These are phyloP conservation scores for Epithemia pelagica DNA, from an alignment of 108 stramenopile genomes.

Conservation along the genomic window DNA sequence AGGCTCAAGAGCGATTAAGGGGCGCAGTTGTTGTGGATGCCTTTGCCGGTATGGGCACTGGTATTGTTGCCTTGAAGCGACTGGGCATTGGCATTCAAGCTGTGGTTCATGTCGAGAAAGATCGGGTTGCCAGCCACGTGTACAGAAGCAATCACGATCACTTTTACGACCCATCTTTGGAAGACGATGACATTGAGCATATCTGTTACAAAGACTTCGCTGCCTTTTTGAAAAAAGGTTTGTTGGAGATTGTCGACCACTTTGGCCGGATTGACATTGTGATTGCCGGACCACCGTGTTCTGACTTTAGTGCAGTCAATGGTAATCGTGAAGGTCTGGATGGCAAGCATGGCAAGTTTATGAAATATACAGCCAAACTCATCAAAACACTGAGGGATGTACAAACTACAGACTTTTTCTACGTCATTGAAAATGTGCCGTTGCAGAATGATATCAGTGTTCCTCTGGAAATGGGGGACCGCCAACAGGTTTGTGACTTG, in stretches of 20 bases:
- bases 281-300: conserved; percentile 35
- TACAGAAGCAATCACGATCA: conserved; percentile 33
- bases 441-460: conserved; percentile 1
- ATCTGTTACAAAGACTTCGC: conserved; percentile 14
- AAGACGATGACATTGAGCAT: conserved; percentile 22
- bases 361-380: conserved; percentile 9
- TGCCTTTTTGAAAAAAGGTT: conserved; percentile 8
- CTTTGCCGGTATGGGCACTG: conserved; percentile 32
- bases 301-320: conserved; percentile 27
- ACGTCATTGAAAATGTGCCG: conserved; percentile 29
- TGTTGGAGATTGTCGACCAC: no score
- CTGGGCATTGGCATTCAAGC: conserved; percentile 19
- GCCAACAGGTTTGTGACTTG: neutral
- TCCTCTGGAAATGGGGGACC: neutral
- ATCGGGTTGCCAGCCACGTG: conserved; percentile 38
- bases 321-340: conserved; percentile 20
- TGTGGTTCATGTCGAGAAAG: conserved; percentile 47
- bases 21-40: conserved; percentile 21
- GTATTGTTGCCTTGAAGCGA: conserved; percentile 23
- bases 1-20: neutral
- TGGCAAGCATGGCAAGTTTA: conserved; percentile 26
- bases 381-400: conserved; percentile 4
- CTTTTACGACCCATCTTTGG: conserved; percentile 11
- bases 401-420: conserved; percentile 7
- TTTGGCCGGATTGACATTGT: conserved; percentile 21